Evolutionary conservation across 2,329 filamentous ascomycete genomes (phyloP).

Genomic region (Penicillium janthinellum): DNA sequence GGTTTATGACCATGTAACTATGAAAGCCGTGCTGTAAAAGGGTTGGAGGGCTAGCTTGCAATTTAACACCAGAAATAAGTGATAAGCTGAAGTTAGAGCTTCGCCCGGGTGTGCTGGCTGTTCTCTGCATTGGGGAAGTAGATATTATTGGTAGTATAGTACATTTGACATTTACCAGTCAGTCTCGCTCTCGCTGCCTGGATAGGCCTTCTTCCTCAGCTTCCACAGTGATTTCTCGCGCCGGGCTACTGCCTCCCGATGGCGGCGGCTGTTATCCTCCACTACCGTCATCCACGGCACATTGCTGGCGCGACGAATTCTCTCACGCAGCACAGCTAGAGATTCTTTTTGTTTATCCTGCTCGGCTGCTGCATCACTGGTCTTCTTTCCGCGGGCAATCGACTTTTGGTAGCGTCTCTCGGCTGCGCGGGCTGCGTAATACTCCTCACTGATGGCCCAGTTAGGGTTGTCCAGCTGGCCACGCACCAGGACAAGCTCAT

Average conservation of each 20-base stretch:
- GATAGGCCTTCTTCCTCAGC: conserved; percentile 42
- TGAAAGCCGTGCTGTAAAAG: too few relatives aligned
- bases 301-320: conserved; percentile 39
- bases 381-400: conserved; percentile 26
- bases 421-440: conserved; percentile 42
- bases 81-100: not conserved
- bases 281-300: conserved; percentile 47
- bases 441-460: conserved; percentile 50
- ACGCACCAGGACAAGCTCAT: conserved; percentile 51
- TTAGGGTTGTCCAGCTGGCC: conserved; percentile 49
- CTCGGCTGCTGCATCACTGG: conserved; percentile 10
- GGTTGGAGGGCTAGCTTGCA: not conserved
- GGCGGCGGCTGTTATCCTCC: conserved; percentile 36
- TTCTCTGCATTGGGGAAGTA: not conserved
- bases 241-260: conserved; percentile 28
- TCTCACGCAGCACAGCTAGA: conserved; percentile 35
- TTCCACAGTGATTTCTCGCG: conserved; percentile 42
- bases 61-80: not conserved
- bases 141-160: not conserved
- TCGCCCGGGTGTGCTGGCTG: not conserved
- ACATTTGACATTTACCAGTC: conserved; percentile 28
- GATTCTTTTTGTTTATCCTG: conserved; percentile 22
- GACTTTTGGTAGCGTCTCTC: conserved; percentile 35
- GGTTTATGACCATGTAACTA: too few relatives aligned
- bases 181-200: conserved; percentile 41